Conservation (phyloP, 106 monocot genomes). For the Agapanthus africanus region DNA sequence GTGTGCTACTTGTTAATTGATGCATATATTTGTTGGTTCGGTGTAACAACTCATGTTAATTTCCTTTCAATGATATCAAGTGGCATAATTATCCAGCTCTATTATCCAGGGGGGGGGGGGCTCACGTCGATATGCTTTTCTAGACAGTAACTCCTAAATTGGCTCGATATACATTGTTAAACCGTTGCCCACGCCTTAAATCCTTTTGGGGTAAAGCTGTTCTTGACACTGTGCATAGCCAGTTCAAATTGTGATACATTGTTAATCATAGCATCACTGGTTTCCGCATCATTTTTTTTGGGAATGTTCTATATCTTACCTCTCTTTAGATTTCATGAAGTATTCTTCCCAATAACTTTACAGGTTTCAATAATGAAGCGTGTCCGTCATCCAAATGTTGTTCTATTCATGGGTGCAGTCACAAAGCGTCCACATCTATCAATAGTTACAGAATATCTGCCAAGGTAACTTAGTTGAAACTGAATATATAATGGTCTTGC, state of each 20-base stretch:
- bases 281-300: background rate
- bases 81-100: too few relatives aligned
- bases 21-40: background rate
- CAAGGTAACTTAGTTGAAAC: slow-evolving; percentile 38
- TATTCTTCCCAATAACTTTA: background rate
- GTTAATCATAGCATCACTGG: background rate
- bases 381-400: slow-evolving; percentile 75
- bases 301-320: background rate
- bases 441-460: slow-evolving; percentile 82
- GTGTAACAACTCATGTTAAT: background rate
- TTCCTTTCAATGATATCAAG: too few relatives aligned
- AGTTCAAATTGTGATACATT: background rate
- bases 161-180: too few relatives aligned
- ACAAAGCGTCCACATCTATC: slow-evolving; percentile 69
- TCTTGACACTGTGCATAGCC: too few relatives aligned
- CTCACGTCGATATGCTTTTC: too few relatives aligned
- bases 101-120: too few relatives aligned
- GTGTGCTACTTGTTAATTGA: background rate
- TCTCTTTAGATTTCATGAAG: background rate
- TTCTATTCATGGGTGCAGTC: slow-evolving; percentile 86
- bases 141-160: too few relatives aligned
- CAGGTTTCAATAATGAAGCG: slow-evolving; percentile 85
- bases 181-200: too few relatives aligned
- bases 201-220: too few relatives aligned
- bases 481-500: background rate